These are phyloP conservation scores for Panaeolus cyanescens DNA, from an alignment of 768 basidiomycete genomes.

Conservation along the genomic window DNA sequence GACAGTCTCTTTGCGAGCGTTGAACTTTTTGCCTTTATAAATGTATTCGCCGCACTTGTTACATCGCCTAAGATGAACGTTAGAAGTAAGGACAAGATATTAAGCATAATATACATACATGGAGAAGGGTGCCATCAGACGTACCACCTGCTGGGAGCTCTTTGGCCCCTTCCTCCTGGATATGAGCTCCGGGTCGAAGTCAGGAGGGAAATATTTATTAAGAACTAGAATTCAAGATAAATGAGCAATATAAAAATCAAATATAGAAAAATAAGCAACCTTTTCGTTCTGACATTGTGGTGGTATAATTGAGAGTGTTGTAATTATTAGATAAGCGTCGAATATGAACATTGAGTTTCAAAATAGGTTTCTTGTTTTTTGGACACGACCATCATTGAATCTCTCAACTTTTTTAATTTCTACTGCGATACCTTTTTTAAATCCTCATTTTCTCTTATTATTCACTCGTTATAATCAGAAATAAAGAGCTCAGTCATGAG, in stretches of 20 bases:
- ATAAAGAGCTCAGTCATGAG: background rate
- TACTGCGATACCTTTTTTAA: slow-evolving; percentile 13
- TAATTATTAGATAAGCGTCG: slow-evolving; percentile 21
- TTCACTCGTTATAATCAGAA: background rate
- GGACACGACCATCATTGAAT: slow-evolving; percentile 15
- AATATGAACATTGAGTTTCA: slow-evolving; percentile 24
- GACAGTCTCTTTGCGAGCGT: slow-evolving; percentile 97
- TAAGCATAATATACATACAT: slow-evolving; percentile 57
- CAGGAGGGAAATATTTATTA: slow-evolving; percentile 97
- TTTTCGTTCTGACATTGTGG: slow-evolving; percentile 83
- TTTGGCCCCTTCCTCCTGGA: slow-evolving; percentile 87
- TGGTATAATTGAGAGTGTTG: slow-evolving; percentile 13
- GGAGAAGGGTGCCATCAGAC: slow-evolving; percentile 99
- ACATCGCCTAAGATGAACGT: slow-evolving; percentile 63
- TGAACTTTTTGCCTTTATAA: slow-evolving; percentile 99
- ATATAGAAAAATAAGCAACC: slow-evolving; percentile 38
- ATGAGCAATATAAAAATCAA: background rate
- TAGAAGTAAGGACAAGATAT: slow-evolving; percentile 8
- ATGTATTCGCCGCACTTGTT: slow-evolving; percentile 98
- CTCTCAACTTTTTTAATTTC: slow-evolving; percentile 7
- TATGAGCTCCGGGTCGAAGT: slow-evolving; percentile 97
- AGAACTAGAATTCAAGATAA: slow-evolving; percentile 54
- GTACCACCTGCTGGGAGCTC: slow-evolving; percentile 96
- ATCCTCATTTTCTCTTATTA: slow-evolving; percentile 9
- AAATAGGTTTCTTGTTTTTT: slow-evolving; percentile 17